Conservation (phyloP, 768 basidiomycete species). For the Porpolomopsis calyptriformis region DNA sequence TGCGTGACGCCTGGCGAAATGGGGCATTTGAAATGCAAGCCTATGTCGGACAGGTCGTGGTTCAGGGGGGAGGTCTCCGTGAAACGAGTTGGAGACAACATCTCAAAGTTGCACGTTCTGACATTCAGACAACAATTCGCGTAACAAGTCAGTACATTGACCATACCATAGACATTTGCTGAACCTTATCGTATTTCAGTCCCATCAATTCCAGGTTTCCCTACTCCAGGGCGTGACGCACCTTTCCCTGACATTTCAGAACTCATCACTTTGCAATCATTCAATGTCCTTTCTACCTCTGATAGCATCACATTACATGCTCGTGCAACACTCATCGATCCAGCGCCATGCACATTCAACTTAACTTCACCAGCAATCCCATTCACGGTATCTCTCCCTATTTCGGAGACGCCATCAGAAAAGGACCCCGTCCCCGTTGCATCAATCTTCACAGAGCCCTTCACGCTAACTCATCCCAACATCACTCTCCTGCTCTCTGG, state of each 20-base stretch:
- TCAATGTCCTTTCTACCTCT: conserved; percentile 29
- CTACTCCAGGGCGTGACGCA: conserved; percentile 38
- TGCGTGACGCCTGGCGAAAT: conserved; percentile 46
- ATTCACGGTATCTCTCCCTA: conserved; percentile 47
- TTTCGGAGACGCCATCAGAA: conserved; percentile 10
- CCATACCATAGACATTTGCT: conserved; percentile 5
- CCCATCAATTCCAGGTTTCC: conserved; percentile 55
- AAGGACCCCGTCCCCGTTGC: conserved; percentile 35
- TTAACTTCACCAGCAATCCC: conserved; percentile 49
- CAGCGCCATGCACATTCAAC: conserved; percentile 37
- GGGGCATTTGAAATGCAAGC: conserved; percentile 38
- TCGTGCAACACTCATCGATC: conserved; percentile 47
- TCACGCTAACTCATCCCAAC: conserved; percentile 57
- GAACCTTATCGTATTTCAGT: conserved; percentile 30
- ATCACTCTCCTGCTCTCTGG: conserved; percentile 50
- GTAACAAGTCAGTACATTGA: conserved; percentile 39
- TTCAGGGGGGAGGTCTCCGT: conserved; percentile 41
- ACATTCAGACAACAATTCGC: conserved; percentile 37
- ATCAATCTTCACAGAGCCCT: conserved; percentile 42
- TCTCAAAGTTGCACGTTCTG: conserved; percentile 28
- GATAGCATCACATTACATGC: conserved; percentile 35
- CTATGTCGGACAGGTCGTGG: conserved; percentile 29
- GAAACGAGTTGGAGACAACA: conserved; percentile 39
- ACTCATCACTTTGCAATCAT: conserved; percentile 50
- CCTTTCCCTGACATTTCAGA: conserved; percentile 49